Evolutionary conservation across 2,329 filamentous ascomycete genomes (phyloP).

Genomic region (Ascochyta koolunga): DNA sequence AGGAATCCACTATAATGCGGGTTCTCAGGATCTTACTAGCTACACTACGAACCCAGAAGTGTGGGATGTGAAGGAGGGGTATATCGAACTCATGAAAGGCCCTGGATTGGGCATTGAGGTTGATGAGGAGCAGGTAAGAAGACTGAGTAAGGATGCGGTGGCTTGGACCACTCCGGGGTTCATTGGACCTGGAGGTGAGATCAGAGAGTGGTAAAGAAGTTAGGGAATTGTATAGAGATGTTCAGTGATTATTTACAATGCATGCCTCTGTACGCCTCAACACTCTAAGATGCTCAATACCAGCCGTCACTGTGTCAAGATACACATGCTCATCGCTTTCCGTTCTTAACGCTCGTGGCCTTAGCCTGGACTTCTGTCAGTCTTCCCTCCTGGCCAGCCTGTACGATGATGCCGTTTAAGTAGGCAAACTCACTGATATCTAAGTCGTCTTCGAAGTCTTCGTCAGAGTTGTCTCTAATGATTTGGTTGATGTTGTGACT

Average conservation of each 20-base stretch:
- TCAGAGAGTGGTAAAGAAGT: slow-evolving; percentile 67
- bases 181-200: slow-evolving; percentile 68
- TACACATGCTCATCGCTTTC: background rate
- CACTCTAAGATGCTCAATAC: background rate
- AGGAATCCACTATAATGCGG: slow-evolving; percentile 76
- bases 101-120: slow-evolving; percentile 71
- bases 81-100: slow-evolving; percentile 64
- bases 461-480: slow-evolving; percentile 1
- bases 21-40: slow-evolving; percentile 55
- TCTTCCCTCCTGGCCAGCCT: slow-evolving; percentile 3
- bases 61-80: slow-evolving; percentile 71
- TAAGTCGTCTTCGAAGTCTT: slow-evolving; percentile 8
- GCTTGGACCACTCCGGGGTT: slow-evolving; percentile 73
- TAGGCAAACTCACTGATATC: slow-evolving; percentile 19
- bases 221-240: background rate
- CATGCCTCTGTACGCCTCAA: background rate
- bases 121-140: slow-evolving; percentile 71
- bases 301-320: background rate
- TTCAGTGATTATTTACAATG: background rate
- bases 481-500: background rate
- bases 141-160: slow-evolving; percentile 62
- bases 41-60: slow-evolving; percentile 70
- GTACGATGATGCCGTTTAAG: slow-evolving; percentile 11
- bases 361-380: background rate
- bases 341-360: background rate